Base-by-base conservation (phyloP, 768 basidiomycete species). In the Mycena maculata region DNA sequence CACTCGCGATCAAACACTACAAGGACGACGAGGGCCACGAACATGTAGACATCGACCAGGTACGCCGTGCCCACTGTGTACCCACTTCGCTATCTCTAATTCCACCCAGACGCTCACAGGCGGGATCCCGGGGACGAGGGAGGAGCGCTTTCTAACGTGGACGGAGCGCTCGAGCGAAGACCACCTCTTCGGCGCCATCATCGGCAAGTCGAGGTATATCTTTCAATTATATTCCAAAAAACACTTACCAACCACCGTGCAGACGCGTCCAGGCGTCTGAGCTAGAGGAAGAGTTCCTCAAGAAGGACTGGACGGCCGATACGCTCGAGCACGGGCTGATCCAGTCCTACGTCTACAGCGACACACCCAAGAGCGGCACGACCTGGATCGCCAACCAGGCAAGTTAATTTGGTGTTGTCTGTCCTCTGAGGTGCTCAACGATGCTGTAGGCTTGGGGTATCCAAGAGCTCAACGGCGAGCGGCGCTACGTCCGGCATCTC, bases 361-460 rank as follows among this genome's bases (percentile, higher is more conserved):
- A 92, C 59, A 89, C 65, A 11, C 57, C 61, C 11, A 52, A 67
- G 62, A 67, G 62, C 58, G 54, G 59, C 28, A 64, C 52, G 13
- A 60, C 80, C 7, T 94, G 92, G 92, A 85, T 79, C 65, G 89
- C 83, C 2, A 76, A 88, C 45, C 90, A 91, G 85, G 92, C 90
- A 61, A 38, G 79, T 70, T 3, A 3, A 7, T 15, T 3, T 20
- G 11, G 30, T 30, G 28, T 25, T 59, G 31, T 27, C 16, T 8
- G 57, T 44, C 28, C 30, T 53, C 23, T 22, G 50, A 59, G 58
- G 31, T 28, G n/a, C 55, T 54, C 33, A 64, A 33, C 16, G 7
- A 28, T 23, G 49, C 8, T 41, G 31, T 60, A 84, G 84, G 78
- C 82, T 18, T 93, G 91, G 92, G 92, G 91, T 25, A 83, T 92